A percentile compares a stretch with the other conserved stretches of the same genome.
phyloP scores from a whole-genome alignment of 805 yeast genomes.

The Tetrapisispora nanseiensis region DNA sequence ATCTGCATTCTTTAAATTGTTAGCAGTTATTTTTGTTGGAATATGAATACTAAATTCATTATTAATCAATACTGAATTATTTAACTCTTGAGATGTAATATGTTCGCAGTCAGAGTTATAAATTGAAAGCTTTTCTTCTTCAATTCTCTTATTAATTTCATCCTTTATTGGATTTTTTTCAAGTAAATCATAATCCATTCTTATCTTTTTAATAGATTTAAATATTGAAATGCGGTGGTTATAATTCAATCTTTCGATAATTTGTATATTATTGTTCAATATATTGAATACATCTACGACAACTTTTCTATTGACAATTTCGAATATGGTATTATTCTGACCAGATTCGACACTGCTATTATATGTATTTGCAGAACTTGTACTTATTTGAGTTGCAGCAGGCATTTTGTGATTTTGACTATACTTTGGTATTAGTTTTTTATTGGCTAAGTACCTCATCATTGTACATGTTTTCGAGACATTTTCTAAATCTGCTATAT shows the following conservation, averaged over 20 bases:
- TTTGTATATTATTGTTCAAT: slow-evolving; percentile 10
- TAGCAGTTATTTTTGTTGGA: neutral
- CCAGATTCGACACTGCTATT: neutral
- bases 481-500: slow-evolving; percentile 16
- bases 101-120: neutral
- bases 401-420: neutral
- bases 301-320: slow-evolving; percentile 2
- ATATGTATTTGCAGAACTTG: neutral
- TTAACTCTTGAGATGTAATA: neutral
- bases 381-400: neutral
- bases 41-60: neutral
- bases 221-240: slow-evolving; percentile 11
- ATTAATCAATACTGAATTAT: neutral
- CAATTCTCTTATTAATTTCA: slow-evolving; percentile 1
- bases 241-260: slow-evolving; percentile 6
- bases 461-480: slow-evolving; percentile 16
- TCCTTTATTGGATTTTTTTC: slow-evolving; percentile 1
- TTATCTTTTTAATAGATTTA: slow-evolving; percentile 11
- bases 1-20: neutral
- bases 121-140: neutral
- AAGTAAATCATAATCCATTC: slow-evolving; percentile 11
- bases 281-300: slow-evolving; percentile 16
- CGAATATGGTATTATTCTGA: neutral
- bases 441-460: slow-evolving; percentile 19
- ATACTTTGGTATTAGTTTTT: slow-evolving; percentile 7